Evolutionary conservation across 768 basidiomycete genomes (phyloP).

Genomic region (Hericium erinaceus): DNA sequence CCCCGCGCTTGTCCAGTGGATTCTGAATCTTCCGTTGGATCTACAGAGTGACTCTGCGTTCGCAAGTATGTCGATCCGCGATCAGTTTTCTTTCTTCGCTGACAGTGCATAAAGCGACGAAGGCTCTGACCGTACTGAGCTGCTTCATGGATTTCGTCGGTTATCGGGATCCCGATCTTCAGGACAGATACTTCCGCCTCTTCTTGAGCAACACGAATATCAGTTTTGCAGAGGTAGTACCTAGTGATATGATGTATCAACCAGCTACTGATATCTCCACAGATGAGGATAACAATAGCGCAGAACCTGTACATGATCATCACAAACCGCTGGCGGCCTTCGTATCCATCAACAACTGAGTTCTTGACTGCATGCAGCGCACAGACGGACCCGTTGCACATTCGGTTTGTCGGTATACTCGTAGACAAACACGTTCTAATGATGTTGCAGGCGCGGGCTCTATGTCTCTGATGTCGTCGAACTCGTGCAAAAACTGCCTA

Average conservation of each 20-base stretch:
- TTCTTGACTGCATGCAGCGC: constrained; percentile 7
- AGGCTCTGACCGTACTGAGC: constrained; percentile 57
- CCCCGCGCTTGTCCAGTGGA: constrained; percentile 65
- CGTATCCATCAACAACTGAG: constrained; percentile 5
- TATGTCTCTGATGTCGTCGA: constrained; percentile 47
- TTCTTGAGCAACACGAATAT: constrained; percentile 73
- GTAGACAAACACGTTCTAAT: background rate
- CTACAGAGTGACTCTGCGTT: constrained; percentile 84
- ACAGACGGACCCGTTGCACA: constrained; percentile 10
- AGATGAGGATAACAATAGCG: constrained; percentile 8
- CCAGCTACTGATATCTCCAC: background rate
- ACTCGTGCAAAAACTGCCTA: constrained; percentile 50
- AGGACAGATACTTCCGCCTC: constrained; percentile 60
- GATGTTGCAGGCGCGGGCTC: constrained; percentile 35
- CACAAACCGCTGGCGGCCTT: constrained; percentile 11
- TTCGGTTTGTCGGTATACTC: constrained; percentile 4
- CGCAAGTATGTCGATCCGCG: constrained; percentile 43
- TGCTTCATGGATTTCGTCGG: constrained; percentile 59
- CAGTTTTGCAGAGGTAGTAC: constrained; percentile 71
- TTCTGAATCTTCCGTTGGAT: constrained; percentile 66
- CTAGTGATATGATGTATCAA: background rate
- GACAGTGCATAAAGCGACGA: constrained; percentile 47
- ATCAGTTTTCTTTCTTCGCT: no score
- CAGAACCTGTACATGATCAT: constrained; percentile 9
- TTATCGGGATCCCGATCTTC: constrained; percentile 53